Base-by-base conservation (phyloP, 2,329 filamentous ascomycete genomes). In the Zasmidium angulare region DNA sequence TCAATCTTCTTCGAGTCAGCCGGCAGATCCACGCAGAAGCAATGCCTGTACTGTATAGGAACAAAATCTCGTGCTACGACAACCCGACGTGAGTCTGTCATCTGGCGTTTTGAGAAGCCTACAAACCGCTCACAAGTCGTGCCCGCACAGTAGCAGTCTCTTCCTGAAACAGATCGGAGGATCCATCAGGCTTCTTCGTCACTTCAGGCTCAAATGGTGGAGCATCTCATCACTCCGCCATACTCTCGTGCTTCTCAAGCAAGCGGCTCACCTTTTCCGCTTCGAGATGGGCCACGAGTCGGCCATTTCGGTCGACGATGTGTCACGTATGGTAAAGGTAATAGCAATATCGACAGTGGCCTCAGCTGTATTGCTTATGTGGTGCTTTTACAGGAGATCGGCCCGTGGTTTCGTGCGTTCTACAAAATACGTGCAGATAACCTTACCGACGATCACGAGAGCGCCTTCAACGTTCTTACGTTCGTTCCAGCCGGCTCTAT, bases 41-140 rank as follows among this genome's bases (percentile, higher is more conserved):
- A 14, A 51, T 61, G 11, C 63, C 63, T 9, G 36, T 69, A 29
- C 67, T 69, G 51, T 69, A 69, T 61, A 48, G 53, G 36, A 55
- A 26, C 53, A 68, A 64, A n/a, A n/a, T n/a, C n/a, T n/a, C n/a
- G n/a, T n/a, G n/a, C n/a, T n/a, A n/a, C n/a, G n/a, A n/a, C n/a
- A n/a, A n/a, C n/a, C n/a, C n/a, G n/a, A n/a, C n/a, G n/a, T 59
- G 26, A 29, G 26, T 29, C 11, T 17, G 54, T 21, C n/a, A 31
- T 50, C 26, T 29, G 26, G 11, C 26, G 11, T 29, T 11, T 29
- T 29, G 4, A 29, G 11, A 29, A 29, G 26, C 26, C 26, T 29
- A n/a, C n/a, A n/a, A n/a, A n/a, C n/a, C n/a, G n/a, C n/a, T n/a
- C n/a, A n/a, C n/a, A n/a, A n/a, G n/a, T n/a, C n/a, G n/a, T n/a